Evolutionary conservation across 2,329 filamentous ascomycete genomes (phyloP), one percentile per base, ranked within the genome.

Genomic region (Xylariaceae sp.): DNA sequence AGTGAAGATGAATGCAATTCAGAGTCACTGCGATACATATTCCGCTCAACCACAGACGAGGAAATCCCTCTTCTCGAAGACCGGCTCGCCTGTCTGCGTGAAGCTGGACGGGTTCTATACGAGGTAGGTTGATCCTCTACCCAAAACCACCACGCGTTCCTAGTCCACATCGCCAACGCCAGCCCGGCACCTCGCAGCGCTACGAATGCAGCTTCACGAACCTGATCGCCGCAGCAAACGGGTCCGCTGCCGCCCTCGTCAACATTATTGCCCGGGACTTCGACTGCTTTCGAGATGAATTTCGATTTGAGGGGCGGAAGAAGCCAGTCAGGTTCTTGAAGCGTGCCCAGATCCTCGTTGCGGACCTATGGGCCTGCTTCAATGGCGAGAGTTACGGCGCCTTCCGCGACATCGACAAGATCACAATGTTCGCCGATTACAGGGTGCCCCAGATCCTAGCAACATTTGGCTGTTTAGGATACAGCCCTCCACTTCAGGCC

Each of bases 381-480:
- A 80, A 91, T 39, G 89, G 89, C 34, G 73, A 84, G 51, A 74
- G 78, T 19, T 90, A 83, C 56, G 94, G 93, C 24, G 71, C 76
- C 19, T 98, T 98, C 64, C 61, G 80, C 43, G 93, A 98, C 60
- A 95, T 98, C 54, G 85, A 93, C 66, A 89, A 89, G 62, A 85
- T 98, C 56, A 98, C 93, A 46, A 97, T 97, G 84, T 98, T 98
- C 70, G 90, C 93, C 59, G 93, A 98, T 68, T 98, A 98, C 61
- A 85, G 93, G 33, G 85, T 98, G 40, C 94, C 94, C 12, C 93
- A 98, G 67, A 93, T 96, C 53, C 76, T 98, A 26, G 81, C 90
- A 55, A 81, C 81, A 9, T 72, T 97, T 34, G 87, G 87, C 15
- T 91, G 89, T 43, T 68, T 98, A 37, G 81, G 79, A 55, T 96